phyloP scores from a whole-genome alignment of 306 rosid genomes.

The Lathyrus sativus region DNA sequence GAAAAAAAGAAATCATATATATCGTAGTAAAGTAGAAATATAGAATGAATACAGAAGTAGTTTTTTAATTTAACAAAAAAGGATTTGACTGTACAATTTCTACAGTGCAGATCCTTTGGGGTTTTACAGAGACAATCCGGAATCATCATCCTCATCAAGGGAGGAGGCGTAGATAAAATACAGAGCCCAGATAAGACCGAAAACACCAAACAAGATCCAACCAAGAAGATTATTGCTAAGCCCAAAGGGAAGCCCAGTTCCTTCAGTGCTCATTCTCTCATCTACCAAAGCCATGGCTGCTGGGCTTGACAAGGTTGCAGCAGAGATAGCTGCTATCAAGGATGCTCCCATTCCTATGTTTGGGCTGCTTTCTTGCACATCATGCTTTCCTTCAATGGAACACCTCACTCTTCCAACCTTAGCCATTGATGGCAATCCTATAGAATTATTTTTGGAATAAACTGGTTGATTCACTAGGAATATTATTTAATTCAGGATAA shows the following conservation, averaged over 20 bases:
- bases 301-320: conserved; percentile 70
- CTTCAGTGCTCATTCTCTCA: conserved; percentile 88
- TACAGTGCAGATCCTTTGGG: conserved; percentile 31
- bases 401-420: conserved; percentile 79
- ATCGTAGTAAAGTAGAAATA: conserved; percentile 9
- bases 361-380: conserved; percentile 41
- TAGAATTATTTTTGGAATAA: background rate
- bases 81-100: conserved; percentile 34
- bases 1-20: background rate
- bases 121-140: conserved; percentile 81
- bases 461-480: background rate
- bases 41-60: conserved; percentile 33
- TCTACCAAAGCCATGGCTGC: conserved; percentile 97
- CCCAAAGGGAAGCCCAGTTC: conserved; percentile 94
- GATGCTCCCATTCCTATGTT: conserved; percentile 71
- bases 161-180: conserved; percentile 59
- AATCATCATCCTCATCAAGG: conserved; percentile 93
- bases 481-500: background rate
- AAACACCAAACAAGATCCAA: conserved; percentile 84
- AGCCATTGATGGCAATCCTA: conserved; percentile 66
- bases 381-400: conserved; percentile 55
- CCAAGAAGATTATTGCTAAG: conserved; percentile 94
- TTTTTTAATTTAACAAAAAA: conserved; percentile 37
- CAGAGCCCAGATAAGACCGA: conserved; percentile 69
- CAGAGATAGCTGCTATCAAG: conserved; percentile 64